Conservation (phyloP, 495 filamentous ascomycete genomes). For the Hypoxylon subgilvum region DNA sequence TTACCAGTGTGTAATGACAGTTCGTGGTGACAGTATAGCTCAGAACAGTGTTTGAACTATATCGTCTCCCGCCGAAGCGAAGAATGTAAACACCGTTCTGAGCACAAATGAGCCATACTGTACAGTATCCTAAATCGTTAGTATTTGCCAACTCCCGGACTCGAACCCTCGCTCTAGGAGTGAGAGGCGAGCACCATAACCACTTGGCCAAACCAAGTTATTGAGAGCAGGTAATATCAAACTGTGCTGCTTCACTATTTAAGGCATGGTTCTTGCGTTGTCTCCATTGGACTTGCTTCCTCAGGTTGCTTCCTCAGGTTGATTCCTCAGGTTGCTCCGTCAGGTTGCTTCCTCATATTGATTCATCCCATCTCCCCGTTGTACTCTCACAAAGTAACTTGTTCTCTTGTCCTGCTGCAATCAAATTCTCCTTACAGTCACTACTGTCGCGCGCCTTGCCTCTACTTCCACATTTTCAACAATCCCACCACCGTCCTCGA, state of each 20-base stretch:
- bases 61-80: slow-evolving; percentile 6
- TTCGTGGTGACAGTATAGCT: slow-evolving; percentile 1
- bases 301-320: too few species aligned
- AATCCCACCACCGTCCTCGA: too few species aligned
- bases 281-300: background rate
- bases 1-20: background rate
- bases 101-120: slow-evolving; percentile 1
- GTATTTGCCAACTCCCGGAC: slow-evolving; percentile 1
- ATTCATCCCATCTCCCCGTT: background rate
- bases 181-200: background rate
- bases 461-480: too few species aligned
- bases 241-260: background rate
- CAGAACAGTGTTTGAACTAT: background rate
- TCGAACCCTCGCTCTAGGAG: background rate
- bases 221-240: background rate
- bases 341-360: too few species aligned
- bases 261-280: background rate
- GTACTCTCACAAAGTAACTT: too few species aligned
- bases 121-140: background rate
- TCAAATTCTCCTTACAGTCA: too few species aligned
- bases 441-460: too few species aligned
- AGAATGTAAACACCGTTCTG: slow-evolving; percentile 5
- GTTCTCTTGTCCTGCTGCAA: too few species aligned
- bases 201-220: background rate
- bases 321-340: too few species aligned